Evolutionary conservation across 805 yeast genomes (phyloP).

Genomic region (Ogataea degrootiae): DNA sequence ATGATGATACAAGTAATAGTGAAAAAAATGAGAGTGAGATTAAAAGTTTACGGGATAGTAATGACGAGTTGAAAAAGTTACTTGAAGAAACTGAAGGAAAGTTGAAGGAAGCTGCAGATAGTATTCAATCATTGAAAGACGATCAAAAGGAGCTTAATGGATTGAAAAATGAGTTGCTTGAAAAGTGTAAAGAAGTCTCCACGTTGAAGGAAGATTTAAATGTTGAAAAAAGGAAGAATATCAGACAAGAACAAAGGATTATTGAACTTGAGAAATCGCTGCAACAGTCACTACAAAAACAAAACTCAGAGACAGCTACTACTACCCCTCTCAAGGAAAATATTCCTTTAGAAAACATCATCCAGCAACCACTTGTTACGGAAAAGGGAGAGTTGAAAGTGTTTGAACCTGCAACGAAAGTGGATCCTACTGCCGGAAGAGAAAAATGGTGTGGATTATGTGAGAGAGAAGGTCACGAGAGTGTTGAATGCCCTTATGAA

Average conservation of each 20-base stretch:
- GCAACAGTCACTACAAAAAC: background rate
- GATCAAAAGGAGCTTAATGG: background rate
- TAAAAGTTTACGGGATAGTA: background rate
- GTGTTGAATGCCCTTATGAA: slow-evolving; percentile 84
- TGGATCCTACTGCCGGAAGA: slow-evolving; percentile 73
- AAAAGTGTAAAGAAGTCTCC: background rate
- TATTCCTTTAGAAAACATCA: background rate
- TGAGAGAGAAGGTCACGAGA: slow-evolving; percentile 84
- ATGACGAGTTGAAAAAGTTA: background rate
- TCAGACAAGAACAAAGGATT: background rate
- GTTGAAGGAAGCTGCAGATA: slow-evolving; percentile 2
- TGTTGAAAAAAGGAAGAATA: slow-evolving; percentile 3
- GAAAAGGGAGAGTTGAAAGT: slow-evolving; percentile 28
- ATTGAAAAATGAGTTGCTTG: background rate
- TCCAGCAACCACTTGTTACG: background rate
- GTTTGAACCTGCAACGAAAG: slow-evolving; percentile 41
- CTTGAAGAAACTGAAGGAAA: background rate
- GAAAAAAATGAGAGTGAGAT: background rate
- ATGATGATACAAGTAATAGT: background rate
- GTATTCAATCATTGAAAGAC: background rate
- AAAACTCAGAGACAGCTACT: background rate
- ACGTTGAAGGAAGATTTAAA: background rate
- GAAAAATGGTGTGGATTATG: slow-evolving; percentile 89
- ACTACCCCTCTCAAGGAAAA: background rate
- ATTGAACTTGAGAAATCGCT: background rate